A percentile compares a stretch with the other conserved stretches of the same genome.
Conservation (phyloP, 1,139 yeast genomes). For the Hyphopichia pseudoburtonii region DNA sequence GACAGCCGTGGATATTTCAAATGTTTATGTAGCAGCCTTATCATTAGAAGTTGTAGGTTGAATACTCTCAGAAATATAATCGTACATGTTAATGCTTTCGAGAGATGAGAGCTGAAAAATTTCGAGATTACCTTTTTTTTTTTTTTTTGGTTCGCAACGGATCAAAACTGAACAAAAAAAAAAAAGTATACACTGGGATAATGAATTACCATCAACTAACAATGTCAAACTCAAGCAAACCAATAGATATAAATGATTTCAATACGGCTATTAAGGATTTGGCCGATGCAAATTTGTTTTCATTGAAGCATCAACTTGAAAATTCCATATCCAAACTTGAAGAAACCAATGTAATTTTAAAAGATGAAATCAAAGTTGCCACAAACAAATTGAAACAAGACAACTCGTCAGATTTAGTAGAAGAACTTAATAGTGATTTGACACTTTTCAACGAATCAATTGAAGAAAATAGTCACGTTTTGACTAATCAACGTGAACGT, state of each 20-base stretch:
- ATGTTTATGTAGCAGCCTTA: too few species aligned
- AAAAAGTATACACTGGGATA: too few species aligned
- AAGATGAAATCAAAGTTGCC: conserved; percentile 22
- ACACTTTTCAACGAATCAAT: conserved; percentile 30
- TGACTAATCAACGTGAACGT: conserved; percentile 27
- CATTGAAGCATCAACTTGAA: conserved; percentile 24
- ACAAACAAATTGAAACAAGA: conserved; percentile 10
- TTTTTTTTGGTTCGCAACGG: background rate
- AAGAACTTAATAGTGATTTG: conserved; percentile 22
- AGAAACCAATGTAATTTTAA: conserved; percentile 32
- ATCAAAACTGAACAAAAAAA: background rate
- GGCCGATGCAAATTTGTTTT: conserved; percentile 29
- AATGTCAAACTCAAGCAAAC: conserved; percentile 20
- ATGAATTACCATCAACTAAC: too few species aligned
- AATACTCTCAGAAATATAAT: too few species aligned
- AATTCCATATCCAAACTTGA: conserved; percentile 28
- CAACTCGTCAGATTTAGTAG: conserved; percentile 10
- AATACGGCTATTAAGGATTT: conserved; percentile 30
- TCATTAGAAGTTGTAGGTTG: too few species aligned
- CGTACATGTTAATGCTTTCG: too few species aligned
- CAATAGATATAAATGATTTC: conserved; percentile 31
- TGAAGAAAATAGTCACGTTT: conserved; percentile 33
- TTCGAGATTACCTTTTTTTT: too few species aligned
- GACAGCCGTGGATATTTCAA: too few species aligned
- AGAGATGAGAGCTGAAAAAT: too few species aligned